Evolutionary conservation across 2,329 filamentous ascomycete genomes (phyloP).

Genomic region (Colletotrichum camelliae): DNA sequence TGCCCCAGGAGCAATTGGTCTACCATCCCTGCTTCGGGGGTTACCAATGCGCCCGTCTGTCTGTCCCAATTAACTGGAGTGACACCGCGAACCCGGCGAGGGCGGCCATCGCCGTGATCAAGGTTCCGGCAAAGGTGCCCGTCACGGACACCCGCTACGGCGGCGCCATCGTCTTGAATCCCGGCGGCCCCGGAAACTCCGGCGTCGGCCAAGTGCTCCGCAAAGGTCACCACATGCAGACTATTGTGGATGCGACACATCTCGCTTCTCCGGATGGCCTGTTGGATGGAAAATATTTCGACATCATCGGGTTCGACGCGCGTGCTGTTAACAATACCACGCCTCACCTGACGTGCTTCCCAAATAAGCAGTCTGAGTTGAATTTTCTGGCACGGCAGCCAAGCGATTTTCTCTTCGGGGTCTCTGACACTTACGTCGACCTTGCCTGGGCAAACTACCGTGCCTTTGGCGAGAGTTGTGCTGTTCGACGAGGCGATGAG

Average conservation of each 20-base stretch:
- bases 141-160: slow-evolving; percentile 21
- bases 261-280: neutral
- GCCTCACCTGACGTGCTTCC: slow-evolving; percentile 43
- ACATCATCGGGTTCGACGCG: slow-evolving; percentile 49
- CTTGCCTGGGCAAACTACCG: slow-evolving; percentile 27
- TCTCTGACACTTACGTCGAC: slow-evolving; percentile 23
- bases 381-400: neutral
- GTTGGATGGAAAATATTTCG: slow-evolving; percentile 32
- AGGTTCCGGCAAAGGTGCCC: slow-evolving; percentile 19
- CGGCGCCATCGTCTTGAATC: slow-evolving; percentile 18
- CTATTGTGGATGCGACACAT: neutral
- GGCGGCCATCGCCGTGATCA: slow-evolving; percentile 18
- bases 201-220: slow-evolving; percentile 15
- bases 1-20: slow-evolving; percentile 7
- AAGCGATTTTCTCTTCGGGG: neutral
- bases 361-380: slow-evolving; percentile 17
- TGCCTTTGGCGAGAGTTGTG: slow-evolving; percentile 28
- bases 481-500: slow-evolving; percentile 12
- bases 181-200: slow-evolving; percentile 22
- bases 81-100: neutral
- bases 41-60: slow-evolving; percentile 20
- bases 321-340: slow-evolving; percentile 47
- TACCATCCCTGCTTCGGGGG: slow-evolving; percentile 12
- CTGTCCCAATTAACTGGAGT: slow-evolving; percentile 22
- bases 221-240: slow-evolving; percentile 14